Evolutionary conservation across 306 rosid genomes (phyloP), one percentile per base, ranked within the genome.

Genomic region (Ziziphus jujuba): DNA sequence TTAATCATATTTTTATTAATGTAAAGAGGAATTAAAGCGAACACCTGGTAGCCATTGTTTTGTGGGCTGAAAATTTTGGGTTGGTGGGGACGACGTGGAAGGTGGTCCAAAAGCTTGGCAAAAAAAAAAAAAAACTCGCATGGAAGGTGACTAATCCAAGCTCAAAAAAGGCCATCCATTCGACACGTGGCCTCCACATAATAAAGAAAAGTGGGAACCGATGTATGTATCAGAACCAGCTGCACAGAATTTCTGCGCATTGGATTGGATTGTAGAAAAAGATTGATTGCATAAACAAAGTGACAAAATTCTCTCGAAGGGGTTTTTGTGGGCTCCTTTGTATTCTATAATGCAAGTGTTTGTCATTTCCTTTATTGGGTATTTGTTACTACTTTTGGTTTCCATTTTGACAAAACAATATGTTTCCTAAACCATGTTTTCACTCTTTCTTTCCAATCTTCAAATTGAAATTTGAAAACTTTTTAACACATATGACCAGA

Each of bases 11-110:
- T 28, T n/a, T n/a, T n/a, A n/a, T n/a, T 28, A 28, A 28, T 28
- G 33, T 28, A 10, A 40, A 40, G 43, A 12, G 45, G 15, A 38
- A 40, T 40, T 10, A 40, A 40, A 40, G 12, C 45, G 9, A 40
- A 40, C 45, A 40, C 45, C 9, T 40, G 45, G 45, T 40, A 9
- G 10, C 45, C 45, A 40, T 10, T 40, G 12, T 40, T 40, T 40
- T 2, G 45, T 40, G 45, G 45, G 45, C 0, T 10, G 2, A 12
- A 40, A 0, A 40, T 10, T 40, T 40, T 28, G 33, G 45, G 12
- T 40, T 40, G 45, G 45, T 10, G 45, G 45, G 45, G 45, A 40
- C 45, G 45, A 40, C 65, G 65, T 60, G 65, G 65, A 60, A 60
- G 2, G 50, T 20, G 31, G 65, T 60, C 65, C 51, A 38, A 40